Base-by-base conservation (phyloP, 2,329 filamentous ascomycete species). In the Alternaria panax region DNA sequence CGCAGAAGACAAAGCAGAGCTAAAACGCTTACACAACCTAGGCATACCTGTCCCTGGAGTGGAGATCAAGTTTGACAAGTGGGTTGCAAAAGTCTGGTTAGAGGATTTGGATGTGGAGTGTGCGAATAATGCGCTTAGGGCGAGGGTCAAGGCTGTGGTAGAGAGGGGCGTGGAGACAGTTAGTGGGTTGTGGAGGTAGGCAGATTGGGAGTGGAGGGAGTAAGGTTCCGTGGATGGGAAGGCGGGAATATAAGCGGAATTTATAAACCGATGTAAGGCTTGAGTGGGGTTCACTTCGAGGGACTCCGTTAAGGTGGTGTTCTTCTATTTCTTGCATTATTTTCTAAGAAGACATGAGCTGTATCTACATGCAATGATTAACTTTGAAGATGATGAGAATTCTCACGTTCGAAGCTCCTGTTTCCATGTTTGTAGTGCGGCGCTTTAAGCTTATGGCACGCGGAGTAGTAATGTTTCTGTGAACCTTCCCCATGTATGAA, bases 91-190 rank as follows among this genome's bases (percentile, higher is more conserved):
- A 62, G 90, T 99, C 7, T 98, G 94, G 93, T 82, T 99, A 38
- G 95, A 98, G 83, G 88, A 91, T 67, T 79, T 98, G 43, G 92
- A 96, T 69, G 91, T 99, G 5, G 95, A 98, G 79, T 96, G 92
- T 76, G 81, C 81, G 54, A 92, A 92, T 65, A 87, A 88, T 64
- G 87, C 92, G 18, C 86, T 97, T 72, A 88, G 88, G 46, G 94
- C 96, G 77, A 85, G 95, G 59, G 92, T 99, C 5, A 86, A 90
- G 68, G 92, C 92, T 1, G 92, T 99, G 8, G 91, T 97, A 11
- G 94, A 98, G 78, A 85, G 93, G 66, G 93, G 91, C 0, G 90
- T 94, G 3, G 93, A 97, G 81, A 91, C 93, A 25, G 92, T 93
- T 16, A 69, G 65, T 68, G 75, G 75, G 38, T 42, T 78, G 51